Base-by-base conservation (phyloP, 345 rosid genomes). In the Brassica cretica region DNA sequence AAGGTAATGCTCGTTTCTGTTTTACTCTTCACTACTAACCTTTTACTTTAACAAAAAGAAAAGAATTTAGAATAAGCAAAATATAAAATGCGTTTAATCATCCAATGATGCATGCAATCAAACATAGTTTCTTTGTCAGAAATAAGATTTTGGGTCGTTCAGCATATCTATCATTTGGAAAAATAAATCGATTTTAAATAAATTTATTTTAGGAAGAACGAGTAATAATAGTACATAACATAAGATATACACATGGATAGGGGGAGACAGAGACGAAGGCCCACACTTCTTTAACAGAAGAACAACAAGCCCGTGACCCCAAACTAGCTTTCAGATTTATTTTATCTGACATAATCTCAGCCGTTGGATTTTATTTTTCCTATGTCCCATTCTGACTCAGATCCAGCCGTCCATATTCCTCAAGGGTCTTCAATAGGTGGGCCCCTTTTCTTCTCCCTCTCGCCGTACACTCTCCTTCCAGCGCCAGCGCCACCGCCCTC, bases 391-490 rank as follows among this genome's bases (percentile, higher is more conserved):
- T 86, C 65, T 82, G 80, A 37, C 82, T 83, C 65, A 71, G 30
- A 85, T 86, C 91, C 75, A 72, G 65, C 81, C 85, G 91, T 84
- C 87, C 91, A 72, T 80, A 88, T 25, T 87, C 97, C 64, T 89
- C 76, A 0, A 93, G 89, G 7, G 85, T 83, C 86, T 88, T 90
- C 84, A 93, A 82, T 51, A 93, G 77, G 83, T 93, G 95, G 77
- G 85, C 76, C 83, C 93, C 98, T 75, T 93, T 93, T 82, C 98
- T 84, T 83, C 82, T 87, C 5, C 89, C 97, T 68, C 93, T 84
- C 12, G 83, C 84, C 0, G 96, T 93, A 62, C 96, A 91, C 73
- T 89, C 94, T 44, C 89, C 97, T 66, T 87, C 90, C 5, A 93
- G 74, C 15, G 98, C 96, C 79, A 93, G 64, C 25, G 71, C 86